Percentiles rank a stretch among this genome's conserved stretches.
These are phyloP conservation scores for Russula abietina DNA, from an alignment of 768 basidiomycete genomes.

Conservation along the genomic window DNA sequence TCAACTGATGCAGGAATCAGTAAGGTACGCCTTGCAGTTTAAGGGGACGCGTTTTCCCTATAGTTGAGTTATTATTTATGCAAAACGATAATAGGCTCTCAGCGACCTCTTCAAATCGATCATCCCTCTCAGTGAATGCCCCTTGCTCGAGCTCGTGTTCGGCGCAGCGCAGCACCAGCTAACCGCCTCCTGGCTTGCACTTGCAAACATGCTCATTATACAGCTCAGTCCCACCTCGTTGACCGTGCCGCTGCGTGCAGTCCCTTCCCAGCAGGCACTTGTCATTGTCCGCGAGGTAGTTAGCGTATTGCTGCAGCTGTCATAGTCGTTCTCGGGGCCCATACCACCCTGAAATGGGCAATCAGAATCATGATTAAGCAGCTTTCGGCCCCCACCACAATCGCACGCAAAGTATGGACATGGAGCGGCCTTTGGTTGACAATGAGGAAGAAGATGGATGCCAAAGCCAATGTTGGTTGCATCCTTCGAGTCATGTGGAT, in stretches of 20 bases:
- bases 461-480: too few relatives aligned
- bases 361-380: too few relatives aligned
- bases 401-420: too few relatives aligned
- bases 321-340: too few relatives aligned
- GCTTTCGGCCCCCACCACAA: too few relatives aligned
- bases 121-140: conserved; percentile 68
- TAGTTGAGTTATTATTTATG: background rate
- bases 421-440: too few relatives aligned
- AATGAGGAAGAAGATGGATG: too few relatives aligned
- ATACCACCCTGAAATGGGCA: too few relatives aligned
- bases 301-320: conserved; percentile 52
- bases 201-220: conserved; percentile 72
- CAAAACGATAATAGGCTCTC: conserved; percentile 54
- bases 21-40: conserved; percentile 48
- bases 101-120: conserved; percentile 84
- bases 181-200: conserved; percentile 78
- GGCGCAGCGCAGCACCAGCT: conserved; percentile 63
- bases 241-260: conserved; percentile 41
- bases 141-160: conserved; percentile 75
- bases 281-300: conserved; percentile 50
- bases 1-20: too few relatives aligned
- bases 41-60: background rate
- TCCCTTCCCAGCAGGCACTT: conserved; percentile 50
- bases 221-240: conserved; percentile 74
- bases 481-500: too few relatives aligned